phyloP scores from a whole-genome alignment of 331 rosid genomes.

The Malus hybrid region DNA sequence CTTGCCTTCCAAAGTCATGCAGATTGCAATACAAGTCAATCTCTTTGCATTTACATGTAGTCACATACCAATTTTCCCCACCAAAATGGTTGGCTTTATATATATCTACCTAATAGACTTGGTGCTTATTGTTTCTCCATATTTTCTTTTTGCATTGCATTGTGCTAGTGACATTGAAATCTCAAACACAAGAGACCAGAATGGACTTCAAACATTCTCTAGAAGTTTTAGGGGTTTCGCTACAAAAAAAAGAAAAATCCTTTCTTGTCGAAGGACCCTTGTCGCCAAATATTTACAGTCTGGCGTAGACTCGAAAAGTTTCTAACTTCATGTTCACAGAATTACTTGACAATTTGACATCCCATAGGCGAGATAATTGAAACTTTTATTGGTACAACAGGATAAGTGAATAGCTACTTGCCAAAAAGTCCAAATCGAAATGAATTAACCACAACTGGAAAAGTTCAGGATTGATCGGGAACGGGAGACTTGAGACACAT shows the following conservation, averaged over 20 bases:
- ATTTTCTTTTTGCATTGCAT: no score
- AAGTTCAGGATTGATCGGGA: neutral
- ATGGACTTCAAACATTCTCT: no score
- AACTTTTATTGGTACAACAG: constrained; percentile 8
- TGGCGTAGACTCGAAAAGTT: neutral
- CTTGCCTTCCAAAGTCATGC: no score
- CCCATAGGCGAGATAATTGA: neutral
- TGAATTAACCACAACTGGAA: neutral
- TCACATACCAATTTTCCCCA: no score
- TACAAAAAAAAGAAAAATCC: neutral
- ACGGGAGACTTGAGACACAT: neutral
- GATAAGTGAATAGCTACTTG: neutral
- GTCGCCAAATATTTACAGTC: neutral
- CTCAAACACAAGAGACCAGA: no score
- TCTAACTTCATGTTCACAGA: neutral
- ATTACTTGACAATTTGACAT: neutral
- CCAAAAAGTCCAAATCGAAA: neutral
- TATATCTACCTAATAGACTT: no score
- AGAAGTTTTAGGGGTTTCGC: no score
- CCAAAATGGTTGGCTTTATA: no score
- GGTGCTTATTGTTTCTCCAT: no score
- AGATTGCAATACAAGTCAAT: no score
- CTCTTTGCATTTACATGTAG: no score
- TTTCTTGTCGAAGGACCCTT: neutral
- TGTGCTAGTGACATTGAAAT: no score